These are phyloP conservation scores for Solanum hybrid DNA, from an alignment of 305 asterid genomes.

Conservation along the genomic window DNA sequence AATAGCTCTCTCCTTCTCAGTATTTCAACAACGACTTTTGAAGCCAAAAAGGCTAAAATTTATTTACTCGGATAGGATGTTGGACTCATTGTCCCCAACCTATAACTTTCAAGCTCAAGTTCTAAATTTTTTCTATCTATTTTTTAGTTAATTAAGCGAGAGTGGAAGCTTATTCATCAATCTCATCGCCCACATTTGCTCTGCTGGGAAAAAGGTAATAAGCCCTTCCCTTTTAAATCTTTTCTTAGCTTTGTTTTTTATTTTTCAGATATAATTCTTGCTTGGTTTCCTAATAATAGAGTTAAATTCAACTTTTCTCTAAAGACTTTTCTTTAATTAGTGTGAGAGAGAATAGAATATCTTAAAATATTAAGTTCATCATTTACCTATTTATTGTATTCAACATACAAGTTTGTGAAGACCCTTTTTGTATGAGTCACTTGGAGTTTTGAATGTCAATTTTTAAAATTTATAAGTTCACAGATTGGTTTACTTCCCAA, in stretches of 20 bases:
- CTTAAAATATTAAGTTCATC: neutral
- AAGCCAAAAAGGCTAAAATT: neutral
- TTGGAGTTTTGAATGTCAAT: neutral
- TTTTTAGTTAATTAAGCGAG: too few species aligned
- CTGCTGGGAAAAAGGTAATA: neutral
- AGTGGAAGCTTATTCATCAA: neutral
- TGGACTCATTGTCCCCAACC: neutral
- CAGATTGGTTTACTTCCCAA: neutral
- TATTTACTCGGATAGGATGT: neutral
- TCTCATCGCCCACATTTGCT: neutral
- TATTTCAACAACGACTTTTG: too few species aligned
- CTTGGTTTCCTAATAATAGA: too few species aligned
- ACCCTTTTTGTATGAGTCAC: neutral
- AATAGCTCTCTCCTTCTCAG: neutral
- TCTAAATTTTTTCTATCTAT: neutral
- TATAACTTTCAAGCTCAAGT: neutral
- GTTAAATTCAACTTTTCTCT: neutral
- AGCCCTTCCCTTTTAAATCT: neutral
- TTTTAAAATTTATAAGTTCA: too few species aligned
- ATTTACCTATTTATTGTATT: neutral
- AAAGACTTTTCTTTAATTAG: neutral
- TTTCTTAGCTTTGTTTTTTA: neutral
- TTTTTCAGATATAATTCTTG: neutral
- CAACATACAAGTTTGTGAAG: neutral
- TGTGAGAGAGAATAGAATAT: too few species aligned